Evolutionary conservation across 768 basidiomycete species (phyloP).

Genomic region (Termitomyces sp.): DNA sequence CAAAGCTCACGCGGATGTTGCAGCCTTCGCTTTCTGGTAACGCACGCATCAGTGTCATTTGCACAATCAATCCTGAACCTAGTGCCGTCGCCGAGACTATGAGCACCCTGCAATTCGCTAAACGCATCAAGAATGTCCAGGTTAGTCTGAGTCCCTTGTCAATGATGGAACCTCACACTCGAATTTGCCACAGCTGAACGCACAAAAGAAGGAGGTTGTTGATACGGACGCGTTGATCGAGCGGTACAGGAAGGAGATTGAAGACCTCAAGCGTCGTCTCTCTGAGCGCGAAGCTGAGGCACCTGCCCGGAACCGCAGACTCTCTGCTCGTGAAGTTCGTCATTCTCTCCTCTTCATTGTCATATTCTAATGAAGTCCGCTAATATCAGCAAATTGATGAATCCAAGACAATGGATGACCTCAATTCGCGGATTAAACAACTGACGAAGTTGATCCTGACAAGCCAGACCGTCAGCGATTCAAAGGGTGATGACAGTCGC

Average conservation of each 20-base stretch:
- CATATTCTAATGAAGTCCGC: not conserved
- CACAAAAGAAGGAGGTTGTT: conserved; percentile 90
- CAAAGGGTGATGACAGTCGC: conserved; percentile 62
- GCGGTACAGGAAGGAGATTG: conserved; percentile 92
- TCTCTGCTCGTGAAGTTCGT: conserved; percentile 47
- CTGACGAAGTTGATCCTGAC: conserved; percentile 83
- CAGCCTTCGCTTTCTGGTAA: conserved; percentile 95
- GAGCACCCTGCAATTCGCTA: conserved; percentile 88
- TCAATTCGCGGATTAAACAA: conserved; percentile 76
- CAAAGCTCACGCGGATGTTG: conserved; percentile 89
- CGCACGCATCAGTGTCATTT: conserved; percentile 93
- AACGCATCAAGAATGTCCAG: conserved; percentile 85
- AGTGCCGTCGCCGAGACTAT: conserved; percentile 78
- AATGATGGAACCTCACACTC: not conserved
- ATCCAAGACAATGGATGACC: conserved; percentile 77
- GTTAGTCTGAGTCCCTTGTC: conserved; percentile 26
- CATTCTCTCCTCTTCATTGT: not conserved
- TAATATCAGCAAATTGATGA: conserved; percentile 70
- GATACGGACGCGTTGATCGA: conserved; percentile 93
- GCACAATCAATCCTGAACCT: conserved; percentile 87
- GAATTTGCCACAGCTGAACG: conserved; percentile 49
- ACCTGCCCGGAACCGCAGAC: conserved; percentile 37
- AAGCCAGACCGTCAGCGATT: conserved; percentile 75
- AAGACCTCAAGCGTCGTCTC: conserved; percentile 74
- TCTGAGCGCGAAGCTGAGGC: conserved; percentile 66